Evolutionary conservation across 192 early-diverging fungal species (phyloP), one percentile per base, ranked within the genome.

Genomic region (Linderina pennispora): DNA sequence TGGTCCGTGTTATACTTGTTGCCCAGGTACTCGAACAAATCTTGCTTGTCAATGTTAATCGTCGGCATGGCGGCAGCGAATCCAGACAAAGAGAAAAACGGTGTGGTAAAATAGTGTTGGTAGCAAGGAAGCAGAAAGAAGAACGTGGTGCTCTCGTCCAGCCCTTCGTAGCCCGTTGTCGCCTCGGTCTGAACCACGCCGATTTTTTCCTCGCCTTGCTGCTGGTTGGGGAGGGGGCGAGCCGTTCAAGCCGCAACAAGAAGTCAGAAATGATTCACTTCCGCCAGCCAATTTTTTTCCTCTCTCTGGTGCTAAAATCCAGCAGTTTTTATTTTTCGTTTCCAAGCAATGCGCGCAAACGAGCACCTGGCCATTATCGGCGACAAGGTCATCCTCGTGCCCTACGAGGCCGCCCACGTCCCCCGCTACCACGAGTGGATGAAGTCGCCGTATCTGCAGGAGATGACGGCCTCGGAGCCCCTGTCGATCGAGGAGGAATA

Each of bases 391-490:
- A 51, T 85, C 10, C 81, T 97, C 2, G 89, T 92, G 10, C 94
- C 94, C 1, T 98, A 98, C 76, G 73, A 76, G 35, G 57, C 56
- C 13, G 82, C 85, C 38, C 94, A 98, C 78, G 92, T 98, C 1
- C 75, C 74, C 9, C 75, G 57, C 44, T 98, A 98, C 60, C 93
- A 98, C 64, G 83, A 85, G 45, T 98, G 94, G 94, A 95, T 98
- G 92, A 80, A 89, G 53, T 85, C 84, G 8, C 84, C 88, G 3
- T 90, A 80, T 64, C 73, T 97, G 18, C 86, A 89, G 43, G 92
- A 92, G 55, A 87, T 90, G 86, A 98, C 92, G 10, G 94, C 91
- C 3, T 96, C 92, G 7, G 93, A 98, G 60, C 92, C 94, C 9
- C 75, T 98, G 36, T 80, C 79, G 4, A 60, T 98, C 16, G 86